Evolutionary conservation across 2,329 filamentous ascomycete genomes (phyloP).

Genomic region (Colletotrichum gloeosporioides): DNA sequence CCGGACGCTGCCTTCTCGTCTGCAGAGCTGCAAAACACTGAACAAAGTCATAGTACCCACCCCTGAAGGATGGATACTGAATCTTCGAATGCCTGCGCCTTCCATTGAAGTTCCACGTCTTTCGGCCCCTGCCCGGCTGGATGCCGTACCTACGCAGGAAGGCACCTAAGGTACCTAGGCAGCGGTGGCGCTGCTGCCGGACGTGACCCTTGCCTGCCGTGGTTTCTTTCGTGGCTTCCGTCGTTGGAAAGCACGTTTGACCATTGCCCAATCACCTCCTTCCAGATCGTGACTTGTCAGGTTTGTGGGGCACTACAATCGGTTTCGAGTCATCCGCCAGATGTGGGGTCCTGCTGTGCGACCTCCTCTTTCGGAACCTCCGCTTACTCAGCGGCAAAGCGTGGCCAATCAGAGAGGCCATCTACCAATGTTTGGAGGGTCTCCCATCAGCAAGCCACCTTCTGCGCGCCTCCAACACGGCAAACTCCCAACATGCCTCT

Average conservation of each 20-base stretch:
- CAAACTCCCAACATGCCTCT: not conserved
- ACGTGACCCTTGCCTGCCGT: not conserved
- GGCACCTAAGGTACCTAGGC: not conserved
- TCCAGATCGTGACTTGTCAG: not conserved
- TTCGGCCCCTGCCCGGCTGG: not conserved
- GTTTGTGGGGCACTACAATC: not conserved
- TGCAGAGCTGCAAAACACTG: not conserved
- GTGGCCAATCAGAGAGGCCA: not conserved
- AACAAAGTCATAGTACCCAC: not conserved
- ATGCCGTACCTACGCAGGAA: not conserved
- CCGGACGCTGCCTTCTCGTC: not conserved
- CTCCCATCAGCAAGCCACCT: not conserved
- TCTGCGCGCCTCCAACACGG: not conserved
- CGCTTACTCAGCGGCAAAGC: not conserved
- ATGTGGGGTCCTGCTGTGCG: not conserved
- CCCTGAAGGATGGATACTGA: not conserved
- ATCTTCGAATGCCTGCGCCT: not conserved
- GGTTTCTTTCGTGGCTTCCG: not conserved
- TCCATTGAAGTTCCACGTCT: not conserved
- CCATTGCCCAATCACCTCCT: not conserved
- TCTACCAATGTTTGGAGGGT: not conserved
- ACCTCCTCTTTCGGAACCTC: not conserved
- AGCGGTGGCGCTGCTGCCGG: not conserved
- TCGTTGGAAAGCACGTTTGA: not conserved
- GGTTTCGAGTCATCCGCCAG: constrained; percentile 13